Base-by-base conservation (phyloP, 208 protist genomes). In the Leishmania martiniquensis region DNA sequence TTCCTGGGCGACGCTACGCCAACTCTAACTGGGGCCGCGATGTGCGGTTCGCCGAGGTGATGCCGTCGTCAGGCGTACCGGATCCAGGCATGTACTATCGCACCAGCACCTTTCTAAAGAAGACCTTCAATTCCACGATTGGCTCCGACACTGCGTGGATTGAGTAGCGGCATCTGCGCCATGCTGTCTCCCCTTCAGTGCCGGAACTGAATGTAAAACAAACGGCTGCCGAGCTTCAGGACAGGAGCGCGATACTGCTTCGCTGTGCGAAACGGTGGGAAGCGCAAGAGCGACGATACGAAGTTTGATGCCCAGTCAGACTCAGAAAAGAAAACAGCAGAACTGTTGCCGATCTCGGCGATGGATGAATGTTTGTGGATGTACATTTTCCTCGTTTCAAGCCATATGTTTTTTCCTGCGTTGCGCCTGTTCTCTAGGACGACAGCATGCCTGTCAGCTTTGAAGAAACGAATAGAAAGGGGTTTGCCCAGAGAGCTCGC, bases 71-170 rank as follows among this genome's bases (percentile, higher is more conserved):
- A 29, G 82, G 75, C 29, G 57, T 44, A 20, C 84, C 83, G 63
- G 91, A 87, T 32, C 82, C 89, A 57, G 92, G 91, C 9, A 81
- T 86, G 55, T 95, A 93, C 78, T 87, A 90, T 73, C 83, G 91
- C 72, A 78, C 88, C 42, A 91, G 86, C 62, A 96, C 91, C 5
- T 87, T 96, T 60, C 68, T 94, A n/a, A 95, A 84, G n/a, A 96
- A 94, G 57, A 89, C 91, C 4, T 87, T 93, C 86, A 97, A 97
- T 69, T 74, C 80, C 45, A 97, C 94, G 17, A 91, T 96, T 76
- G 89, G 87, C 7, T 89, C 79, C 25, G 85, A 91, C 39, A 89
- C 87, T 7, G 89, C 81, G 49, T 91, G 85, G 86, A 86, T 81
- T 54, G 77, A 81, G 32, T 83, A 75, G 70, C 29, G n/a, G 34